Percentiles rank a stretch among this genome's conserved stretches.
Conservation (phyloP, 768 basidiomycete species). For the Auriculariales sp. region DNA sequence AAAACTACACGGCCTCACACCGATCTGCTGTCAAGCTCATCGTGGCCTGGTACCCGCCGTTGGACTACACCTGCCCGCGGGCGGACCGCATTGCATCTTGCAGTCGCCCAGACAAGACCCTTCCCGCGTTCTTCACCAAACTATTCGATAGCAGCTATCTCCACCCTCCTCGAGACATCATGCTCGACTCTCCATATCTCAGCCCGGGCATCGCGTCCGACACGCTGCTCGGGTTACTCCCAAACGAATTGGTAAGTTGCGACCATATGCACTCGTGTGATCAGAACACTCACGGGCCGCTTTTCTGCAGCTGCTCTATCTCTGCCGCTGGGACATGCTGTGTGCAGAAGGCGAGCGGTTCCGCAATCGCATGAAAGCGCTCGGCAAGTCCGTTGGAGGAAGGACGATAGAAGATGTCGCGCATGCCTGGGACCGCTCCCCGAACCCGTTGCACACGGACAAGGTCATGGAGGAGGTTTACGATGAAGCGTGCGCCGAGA, state of each 20-base stretch:
- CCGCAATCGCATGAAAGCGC: constrained; percentile 4
- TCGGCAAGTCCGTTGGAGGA: constrained; percentile 7
- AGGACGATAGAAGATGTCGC: constrained; percentile 9
- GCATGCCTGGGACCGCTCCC: constrained; percentile 10
- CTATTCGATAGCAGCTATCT: constrained; percentile 13
- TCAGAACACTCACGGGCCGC: too few species aligned
- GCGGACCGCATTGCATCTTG: constrained; percentile 3
- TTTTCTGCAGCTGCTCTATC: too few species aligned
- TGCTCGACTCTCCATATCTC: constrained; percentile 7
- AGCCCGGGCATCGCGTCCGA: constrained; percentile 10
- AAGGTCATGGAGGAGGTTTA: background rate
- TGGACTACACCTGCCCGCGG: constrained; percentile 10
- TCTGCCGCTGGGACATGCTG: constrained; percentile 13
- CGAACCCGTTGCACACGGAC: constrained; percentile 1
- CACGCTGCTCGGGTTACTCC: constrained; percentile 8
- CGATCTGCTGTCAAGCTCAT: constrained; percentile 5
- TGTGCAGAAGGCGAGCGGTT: constrained; percentile 10
- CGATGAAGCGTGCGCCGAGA: constrained; percentile 5
- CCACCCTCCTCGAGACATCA: constrained; percentile 4
- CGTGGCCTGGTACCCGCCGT: constrained; percentile 10
- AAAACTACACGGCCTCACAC: background rate
- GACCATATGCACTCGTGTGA: too few species aligned
- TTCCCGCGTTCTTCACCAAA: constrained; percentile 8
- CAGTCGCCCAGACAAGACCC: constrained; percentile 4
- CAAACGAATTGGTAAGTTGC: constrained; percentile 9